phyloP scores from a whole-genome alignment of 2,329 filamentous ascomycete genomes.

The Pestalotiopsis sp. region DNA sequence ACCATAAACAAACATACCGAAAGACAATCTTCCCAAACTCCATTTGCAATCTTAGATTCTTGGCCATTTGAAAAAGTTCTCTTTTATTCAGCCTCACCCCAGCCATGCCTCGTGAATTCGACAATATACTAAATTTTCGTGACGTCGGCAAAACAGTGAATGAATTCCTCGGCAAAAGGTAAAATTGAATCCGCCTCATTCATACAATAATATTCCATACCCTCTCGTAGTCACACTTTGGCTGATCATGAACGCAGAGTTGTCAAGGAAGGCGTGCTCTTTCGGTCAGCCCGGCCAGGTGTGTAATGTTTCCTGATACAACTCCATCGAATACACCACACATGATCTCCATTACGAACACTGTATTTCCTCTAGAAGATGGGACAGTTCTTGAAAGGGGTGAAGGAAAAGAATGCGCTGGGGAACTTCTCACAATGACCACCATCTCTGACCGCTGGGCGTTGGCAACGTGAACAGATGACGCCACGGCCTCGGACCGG shows the following conservation, averaged over 20 bases:
- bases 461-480: constrained; percentile 49
- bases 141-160: constrained; percentile 75
- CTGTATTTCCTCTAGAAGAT: no score
- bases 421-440: not conserved
- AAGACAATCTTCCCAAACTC: not conserved
- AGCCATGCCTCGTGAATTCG: constrained; percentile 37
- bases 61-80: not conserved
- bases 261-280: constrained; percentile 65
- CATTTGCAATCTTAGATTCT: not conserved
- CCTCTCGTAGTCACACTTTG: not conserved
- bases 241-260: constrained; percentile 30
- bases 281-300: constrained; percentile 67
- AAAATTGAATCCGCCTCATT: constrained; percentile 23
- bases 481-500: constrained; percentile 69
- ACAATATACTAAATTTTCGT: constrained; percentile 73
- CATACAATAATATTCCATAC: not conserved
- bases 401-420: no score
- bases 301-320: constrained; percentile 14
- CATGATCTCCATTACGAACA: not conserved
- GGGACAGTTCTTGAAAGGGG: no score
- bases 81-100: not conserved
- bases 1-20: not conserved
- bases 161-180: constrained; percentile 55
- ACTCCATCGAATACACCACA: not conserved
- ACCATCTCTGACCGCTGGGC: not conserved